Percentiles rank a stretch among this genome's conserved stretches.
These are phyloP conservation scores for Phytophthora constricta DNA, from an alignment of 352 stramenopile genomes.

Conservation along the genomic window DNA sequence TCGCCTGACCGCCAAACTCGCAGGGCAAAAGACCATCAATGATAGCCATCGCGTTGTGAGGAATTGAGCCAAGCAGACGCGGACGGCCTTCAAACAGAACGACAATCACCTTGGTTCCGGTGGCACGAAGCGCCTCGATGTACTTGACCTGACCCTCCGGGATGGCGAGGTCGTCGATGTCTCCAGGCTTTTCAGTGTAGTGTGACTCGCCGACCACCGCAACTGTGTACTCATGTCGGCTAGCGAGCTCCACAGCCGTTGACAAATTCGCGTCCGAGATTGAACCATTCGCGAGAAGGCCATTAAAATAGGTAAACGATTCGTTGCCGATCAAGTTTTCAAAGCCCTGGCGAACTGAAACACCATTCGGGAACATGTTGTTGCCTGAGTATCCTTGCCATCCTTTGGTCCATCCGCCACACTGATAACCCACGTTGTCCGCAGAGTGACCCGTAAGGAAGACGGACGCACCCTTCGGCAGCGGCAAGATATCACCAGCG, in stretches of 20 bases:
- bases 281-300: conserved; percentile 55
- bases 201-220: conserved; percentile 77
- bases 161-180: conserved; percentile 82
- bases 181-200: conserved; percentile 88
- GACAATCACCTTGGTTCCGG: conserved; percentile 82
- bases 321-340: conserved; percentile 35
- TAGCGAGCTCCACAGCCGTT: conserved; percentile 58
- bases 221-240: conserved; percentile 67
- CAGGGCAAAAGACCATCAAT: conserved; percentile 81
- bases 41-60: conserved; percentile 59
- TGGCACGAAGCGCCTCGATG: conserved; percentile 63
- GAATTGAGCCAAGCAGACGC: conserved; percentile 63
- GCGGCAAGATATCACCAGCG: conserved; percentile 50
- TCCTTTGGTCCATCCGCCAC: conserved; percentile 79
- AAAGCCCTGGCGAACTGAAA: conserved; percentile 61
- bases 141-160: conserved; percentile 76
- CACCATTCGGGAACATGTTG: conserved; percentile 60
- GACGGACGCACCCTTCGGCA: conserved; percentile 42
- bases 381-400: conserved; percentile 88
- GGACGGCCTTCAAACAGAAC: conserved; percentile 83
- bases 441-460: conserved; percentile 76
- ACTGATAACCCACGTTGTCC: conserved; percentile 73
- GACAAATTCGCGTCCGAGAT: conserved; percentile 47
- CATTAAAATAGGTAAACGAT: conserved; percentile 64
- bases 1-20: conserved; percentile 77